Conservation (phyloP, 768 basidiomycete genomes). For the Tricholoma sp. region DNA sequence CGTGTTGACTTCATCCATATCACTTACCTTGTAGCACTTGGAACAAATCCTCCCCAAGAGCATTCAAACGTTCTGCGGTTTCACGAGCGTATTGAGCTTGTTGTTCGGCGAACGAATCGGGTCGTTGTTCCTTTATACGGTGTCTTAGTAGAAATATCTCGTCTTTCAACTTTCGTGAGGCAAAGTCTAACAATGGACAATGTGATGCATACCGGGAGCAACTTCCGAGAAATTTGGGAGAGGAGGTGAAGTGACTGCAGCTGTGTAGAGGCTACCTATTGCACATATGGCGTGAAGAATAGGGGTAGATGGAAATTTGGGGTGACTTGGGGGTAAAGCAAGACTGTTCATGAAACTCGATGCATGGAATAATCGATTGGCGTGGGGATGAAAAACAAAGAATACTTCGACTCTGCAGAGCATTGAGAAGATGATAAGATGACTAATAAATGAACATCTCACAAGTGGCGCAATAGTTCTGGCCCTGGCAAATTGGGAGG, state of each 20-base stretch:
- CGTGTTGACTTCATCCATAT: conserved; percentile 1
- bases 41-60: conserved; percentile 50
- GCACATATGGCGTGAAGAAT: conserved; percentile 88
- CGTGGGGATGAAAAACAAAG: conserved; percentile 74
- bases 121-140: conserved; percentile 38
- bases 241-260: conserved; percentile 55
- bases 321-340: conserved; percentile 58
- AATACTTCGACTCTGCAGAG: conserved; percentile 64
- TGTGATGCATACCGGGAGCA: conserved; percentile 30
- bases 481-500: conserved; percentile 58
- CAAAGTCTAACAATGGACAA: background rate
- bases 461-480: conserved; percentile 63
- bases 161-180: conserved; percentile 25
- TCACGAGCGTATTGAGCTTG: conserved; percentile 55
- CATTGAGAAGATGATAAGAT: background rate
- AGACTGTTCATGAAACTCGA: conserved; percentile 62
- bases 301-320: conserved; percentile 66
- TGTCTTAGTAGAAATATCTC: conserved; percentile 50
- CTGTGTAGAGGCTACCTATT: conserved; percentile 69
- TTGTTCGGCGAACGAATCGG: conserved; percentile 61
- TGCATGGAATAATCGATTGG: conserved; percentile 63
- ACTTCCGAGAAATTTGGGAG: conserved; percentile 44
- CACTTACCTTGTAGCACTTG: conserved; percentile 66
- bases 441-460: conserved; percentile 17
- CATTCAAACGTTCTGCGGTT: conserved; percentile 40